Conservation (phyloP, 108 stramenopile genomes). For the Bacterosira constricta region DNA sequence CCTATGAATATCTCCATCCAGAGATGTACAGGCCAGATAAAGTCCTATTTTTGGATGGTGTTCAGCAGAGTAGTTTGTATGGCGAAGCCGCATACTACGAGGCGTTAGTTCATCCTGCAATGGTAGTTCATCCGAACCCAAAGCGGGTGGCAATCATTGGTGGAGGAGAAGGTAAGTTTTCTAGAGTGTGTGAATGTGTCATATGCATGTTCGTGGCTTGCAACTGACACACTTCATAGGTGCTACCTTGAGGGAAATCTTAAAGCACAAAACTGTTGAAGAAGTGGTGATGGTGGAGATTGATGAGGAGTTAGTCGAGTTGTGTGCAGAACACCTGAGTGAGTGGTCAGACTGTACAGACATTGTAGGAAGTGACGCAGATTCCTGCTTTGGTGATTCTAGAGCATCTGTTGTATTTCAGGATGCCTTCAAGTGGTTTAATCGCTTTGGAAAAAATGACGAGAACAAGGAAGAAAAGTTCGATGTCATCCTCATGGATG, state of each 20-base stretch:
- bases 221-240: too few relatives aligned
- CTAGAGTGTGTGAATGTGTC: too few relatives aligned
- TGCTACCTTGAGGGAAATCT: conserved; percentile 79
- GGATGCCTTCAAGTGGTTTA: conserved; percentile 72
- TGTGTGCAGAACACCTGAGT: conserved; percentile 44
- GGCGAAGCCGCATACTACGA: conserved; percentile 78
- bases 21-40: conserved; percentile 58
- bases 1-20: conserved; percentile 63
- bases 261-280: conserved; percentile 86
- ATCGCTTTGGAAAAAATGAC: conserved; percentile 21
- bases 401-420: conserved; percentile 33
- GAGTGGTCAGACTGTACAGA: conserved; percentile 63
- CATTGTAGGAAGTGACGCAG: conserved; percentile 27
- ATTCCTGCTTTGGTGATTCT: conserved; percentile 72
- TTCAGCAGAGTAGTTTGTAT: conserved; percentile 49
- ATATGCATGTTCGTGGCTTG: too few relatives aligned
- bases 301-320: conserved; percentile 55
- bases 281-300: conserved; percentile 66
- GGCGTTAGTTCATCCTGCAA: conserved; percentile 92
- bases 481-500: conserved; percentile 47
- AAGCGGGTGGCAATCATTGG: conserved; percentile 75
- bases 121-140: conserved; percentile 86
- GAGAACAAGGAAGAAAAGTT: conserved; percentile 2
- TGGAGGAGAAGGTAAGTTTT: conserved; percentile 60
- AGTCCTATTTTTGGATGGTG: conserved; percentile 66